Conservation (phyloP, 2,329 filamentous ascomycete species). For the Colletotrichum tanaceti region DNA sequence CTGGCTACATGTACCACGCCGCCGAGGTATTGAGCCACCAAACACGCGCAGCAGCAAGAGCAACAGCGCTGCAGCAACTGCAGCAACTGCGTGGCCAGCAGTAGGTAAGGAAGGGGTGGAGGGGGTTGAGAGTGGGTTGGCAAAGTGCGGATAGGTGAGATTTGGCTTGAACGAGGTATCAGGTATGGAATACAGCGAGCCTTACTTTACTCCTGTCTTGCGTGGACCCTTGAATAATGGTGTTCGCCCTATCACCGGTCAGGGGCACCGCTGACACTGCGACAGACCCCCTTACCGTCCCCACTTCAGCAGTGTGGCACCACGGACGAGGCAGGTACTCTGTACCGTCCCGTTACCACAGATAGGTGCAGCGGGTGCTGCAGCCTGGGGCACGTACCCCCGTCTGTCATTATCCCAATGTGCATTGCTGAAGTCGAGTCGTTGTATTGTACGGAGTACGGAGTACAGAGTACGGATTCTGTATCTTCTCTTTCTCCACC, state of each 20-base stretch:
- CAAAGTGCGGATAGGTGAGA: conserved; percentile 12
- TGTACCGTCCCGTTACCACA: not conserved
- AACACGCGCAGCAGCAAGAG: conserved; percentile 1
- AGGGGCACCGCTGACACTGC: conserved; percentile 22
- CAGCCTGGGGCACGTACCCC: conserved; percentile 20
- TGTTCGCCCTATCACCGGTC: conserved; percentile 30
- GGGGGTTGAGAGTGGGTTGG: conserved; percentile 9
- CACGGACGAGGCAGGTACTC: conserved; percentile 14
- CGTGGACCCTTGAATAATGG: conserved; percentile 38
- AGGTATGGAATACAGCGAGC: conserved; percentile 28
- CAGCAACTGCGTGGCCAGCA: not conserved
- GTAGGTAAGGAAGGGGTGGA: not conserved
- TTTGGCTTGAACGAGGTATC: conserved; percentile 19
- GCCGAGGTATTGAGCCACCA: conserved; percentile 6
- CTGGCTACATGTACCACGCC: conserved; percentile 19
- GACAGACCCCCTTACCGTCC: not conserved
- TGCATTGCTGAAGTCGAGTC: conserved; percentile 12
- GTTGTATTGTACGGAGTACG: not conserved
- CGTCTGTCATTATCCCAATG: not conserved
- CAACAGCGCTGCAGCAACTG: not conserved
- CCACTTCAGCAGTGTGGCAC: conserved; percentile 12
- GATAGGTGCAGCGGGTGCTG: not conserved
- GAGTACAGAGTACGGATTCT: not conserved
- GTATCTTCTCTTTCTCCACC: conserved; percentile 17
- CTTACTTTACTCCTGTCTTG: conserved; percentile 22